phyloP scores from a whole-genome alignment of 805 yeast species.

The Naumovozyma castellii region DNA sequence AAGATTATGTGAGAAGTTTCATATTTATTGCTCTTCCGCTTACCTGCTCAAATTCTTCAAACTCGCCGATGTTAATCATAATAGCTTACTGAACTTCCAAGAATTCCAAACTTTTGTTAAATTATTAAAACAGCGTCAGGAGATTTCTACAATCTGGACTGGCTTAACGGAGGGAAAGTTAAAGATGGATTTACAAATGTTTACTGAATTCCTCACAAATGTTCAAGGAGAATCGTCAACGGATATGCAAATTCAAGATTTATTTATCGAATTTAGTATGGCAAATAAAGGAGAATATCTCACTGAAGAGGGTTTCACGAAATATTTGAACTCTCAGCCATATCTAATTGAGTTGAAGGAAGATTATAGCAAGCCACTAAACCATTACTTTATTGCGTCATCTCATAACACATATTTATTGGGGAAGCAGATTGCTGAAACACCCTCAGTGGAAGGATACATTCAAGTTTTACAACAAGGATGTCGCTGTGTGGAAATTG shows the following conservation, averaged over 20 bases:
- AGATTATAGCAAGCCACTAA: slow-evolving; percentile 56
- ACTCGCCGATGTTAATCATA: slow-evolving; percentile 40
- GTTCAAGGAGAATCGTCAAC: slow-evolving; percentile 44
- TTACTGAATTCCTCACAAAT: slow-evolving; percentile 36
- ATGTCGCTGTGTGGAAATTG: slow-evolving; percentile 90
- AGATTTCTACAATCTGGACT: slow-evolving; percentile 45
- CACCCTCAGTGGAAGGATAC: slow-evolving; percentile 83
- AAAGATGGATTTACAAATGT: slow-evolving; percentile 25
- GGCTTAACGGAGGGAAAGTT: slow-evolving; percentile 18
- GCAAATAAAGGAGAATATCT: slow-evolving; percentile 12
- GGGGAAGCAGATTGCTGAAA: slow-evolving; percentile 83
- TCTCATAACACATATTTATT: slow-evolving; percentile 88
- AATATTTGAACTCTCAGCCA: slow-evolving; percentile 27
- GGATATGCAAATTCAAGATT: slow-evolving; percentile 28
- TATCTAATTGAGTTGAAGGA: slow-evolving; percentile 14
- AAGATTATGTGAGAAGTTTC: slow-evolving; percentile 54
- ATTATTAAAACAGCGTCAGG: slow-evolving; percentile 54
- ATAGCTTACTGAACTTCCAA: slow-evolving; percentile 50
- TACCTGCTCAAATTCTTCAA: slow-evolving; percentile 44
- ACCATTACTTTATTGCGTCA: slow-evolving; percentile 81
- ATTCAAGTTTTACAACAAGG: slow-evolving; percentile 81
- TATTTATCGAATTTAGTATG: slow-evolving; percentile 17
- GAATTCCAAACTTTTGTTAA: slow-evolving; percentile 73
- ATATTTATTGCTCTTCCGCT: slow-evolving; percentile 57
- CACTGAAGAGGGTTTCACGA: slow-evolving; percentile 18